Evolutionary conservation across 345 rosid species (phyloP).

Genomic region (Leavenworthia alabamica): DNA sequence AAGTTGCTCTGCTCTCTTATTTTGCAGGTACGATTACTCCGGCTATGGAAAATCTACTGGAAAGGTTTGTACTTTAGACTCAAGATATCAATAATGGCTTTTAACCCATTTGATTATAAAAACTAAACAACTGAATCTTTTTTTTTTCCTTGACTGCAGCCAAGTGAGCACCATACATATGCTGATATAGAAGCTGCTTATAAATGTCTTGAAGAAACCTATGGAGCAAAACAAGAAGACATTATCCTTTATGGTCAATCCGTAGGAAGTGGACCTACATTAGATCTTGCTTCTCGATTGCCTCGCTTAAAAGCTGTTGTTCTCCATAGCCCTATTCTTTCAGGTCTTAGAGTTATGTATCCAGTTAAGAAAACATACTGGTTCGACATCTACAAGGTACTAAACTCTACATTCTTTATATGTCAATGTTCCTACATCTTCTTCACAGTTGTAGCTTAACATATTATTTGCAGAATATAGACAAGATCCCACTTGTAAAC

Average conservation of each 20-base stretch:
- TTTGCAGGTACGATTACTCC: slow-evolving; percentile 85
- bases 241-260: slow-evolving; percentile 94
- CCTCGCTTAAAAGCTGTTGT: slow-evolving; percentile 79
- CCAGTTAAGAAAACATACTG: slow-evolving; percentile 93
- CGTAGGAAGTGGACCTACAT: slow-evolving; percentile 97
- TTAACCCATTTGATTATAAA: background rate
- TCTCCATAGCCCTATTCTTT: slow-evolving; percentile 93
- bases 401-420: background rate
- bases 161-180: slow-evolving; percentile 98
- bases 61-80: slow-evolving; percentile 53
- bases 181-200: slow-evolving; percentile 95
- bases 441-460: background rate
- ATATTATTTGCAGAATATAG: slow-evolving; percentile 69
- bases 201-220: slow-evolving; percentile 87
- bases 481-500: slow-evolving; percentile 86
- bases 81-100: background rate
- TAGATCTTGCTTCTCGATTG: slow-evolving; percentile 78
- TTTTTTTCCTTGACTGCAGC: slow-evolving; percentile 43
- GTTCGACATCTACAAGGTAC: slow-evolving; percentile 98
- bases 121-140: slow-evolving; percentile 13
- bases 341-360: slow-evolving; percentile 97
- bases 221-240: slow-evolving; percentile 83
- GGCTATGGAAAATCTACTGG: slow-evolving; percentile 97
- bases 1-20: slow-evolving; percentile 16
- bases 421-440: background rate